Evolutionary conservation across 345 rosid species (phyloP).

Genomic region (Hevea brasiliensis): DNA sequence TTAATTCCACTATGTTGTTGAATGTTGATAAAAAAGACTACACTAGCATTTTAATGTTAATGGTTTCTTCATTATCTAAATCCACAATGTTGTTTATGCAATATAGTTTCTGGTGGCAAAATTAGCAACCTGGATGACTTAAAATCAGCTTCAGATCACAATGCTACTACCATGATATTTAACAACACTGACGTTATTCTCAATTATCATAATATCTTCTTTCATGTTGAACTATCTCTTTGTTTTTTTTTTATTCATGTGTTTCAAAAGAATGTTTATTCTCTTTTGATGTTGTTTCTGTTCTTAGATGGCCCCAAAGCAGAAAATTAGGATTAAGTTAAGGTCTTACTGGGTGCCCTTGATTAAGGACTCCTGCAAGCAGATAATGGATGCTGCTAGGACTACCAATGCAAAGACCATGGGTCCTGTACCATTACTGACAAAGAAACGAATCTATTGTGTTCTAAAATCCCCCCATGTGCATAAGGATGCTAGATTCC

Average conservation of each 20-base stretch:
- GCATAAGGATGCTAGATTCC: constrained; percentile 97
- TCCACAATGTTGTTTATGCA: neutral
- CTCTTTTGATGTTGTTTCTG: constrained; percentile 12
- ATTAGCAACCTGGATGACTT: neutral
- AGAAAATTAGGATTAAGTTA: constrained; percentile 93
- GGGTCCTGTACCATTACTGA: constrained; percentile 95
- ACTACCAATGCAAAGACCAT: constrained; percentile 86
- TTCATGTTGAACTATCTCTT: neutral
- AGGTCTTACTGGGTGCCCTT: constrained; percentile 90
- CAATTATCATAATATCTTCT: neutral
- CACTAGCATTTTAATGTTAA: neutral
- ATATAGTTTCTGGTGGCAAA: neutral
- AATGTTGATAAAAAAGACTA: neutral
- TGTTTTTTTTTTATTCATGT: neutral
- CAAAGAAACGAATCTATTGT: constrained; percentile 87
- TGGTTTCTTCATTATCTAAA: neutral
- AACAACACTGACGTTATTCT: neutral
- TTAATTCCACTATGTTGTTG: neutral
- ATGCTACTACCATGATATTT: neutral
- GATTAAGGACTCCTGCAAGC: constrained; percentile 96
- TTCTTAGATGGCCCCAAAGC: constrained; percentile 84
- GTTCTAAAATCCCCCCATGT: constrained; percentile 99
- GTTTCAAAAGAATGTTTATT: constrained; percentile 6
- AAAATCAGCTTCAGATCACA: neutral
- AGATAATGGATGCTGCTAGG: constrained; percentile 87